Percentiles rank a stretch among this genome's conserved stretches.
Conservation (phyloP, 2,329 filamentous ascomycete species). For the Arthrocladium fulminans region DNA sequence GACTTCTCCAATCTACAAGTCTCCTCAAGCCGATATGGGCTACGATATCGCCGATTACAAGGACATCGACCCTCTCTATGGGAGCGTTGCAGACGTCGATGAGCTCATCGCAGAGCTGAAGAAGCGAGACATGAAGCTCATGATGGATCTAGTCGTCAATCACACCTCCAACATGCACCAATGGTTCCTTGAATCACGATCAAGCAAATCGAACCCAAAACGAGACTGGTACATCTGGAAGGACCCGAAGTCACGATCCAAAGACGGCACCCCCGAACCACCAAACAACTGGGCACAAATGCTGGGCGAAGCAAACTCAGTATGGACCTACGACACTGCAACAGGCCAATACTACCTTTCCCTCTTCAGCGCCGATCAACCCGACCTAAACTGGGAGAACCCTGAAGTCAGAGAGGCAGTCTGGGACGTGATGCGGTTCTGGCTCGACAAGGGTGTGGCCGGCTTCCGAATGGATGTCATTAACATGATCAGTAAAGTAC, state of each 20-base stretch:
- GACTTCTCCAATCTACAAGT: constrained; percentile 44
- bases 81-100: constrained; percentile 39
- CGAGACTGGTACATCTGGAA: constrained; percentile 59
- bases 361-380: constrained; percentile 66
- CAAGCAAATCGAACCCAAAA: constrained; percentile 53
- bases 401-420: constrained; percentile 58
- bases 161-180: constrained; percentile 36
- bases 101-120: constrained; percentile 35
- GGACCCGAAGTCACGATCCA: constrained; percentile 42
- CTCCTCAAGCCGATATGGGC: constrained; percentile 45
- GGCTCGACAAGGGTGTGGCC: constrained; percentile 64
- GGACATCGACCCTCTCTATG: constrained; percentile 40
- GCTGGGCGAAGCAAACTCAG: constrained; percentile 30
- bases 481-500: constrained; percentile 51
- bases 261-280: constrained; percentile 53
- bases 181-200: constrained; percentile 61
- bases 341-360: constrained; percentile 69
- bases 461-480: constrained; percentile 70
- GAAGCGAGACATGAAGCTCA: constrained; percentile 39
- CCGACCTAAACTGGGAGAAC: constrained; percentile 81
- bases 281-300: constrained; percentile 63
- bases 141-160: constrained; percentile 42
- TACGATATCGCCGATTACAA: constrained; percentile 39
- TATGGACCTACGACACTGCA: constrained; percentile 56
- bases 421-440: constrained; percentile 67